Evolutionary conservation across 768 basidiomycete genomes (phyloP).

Genomic region (Tricholoma flavovirens): DNA sequence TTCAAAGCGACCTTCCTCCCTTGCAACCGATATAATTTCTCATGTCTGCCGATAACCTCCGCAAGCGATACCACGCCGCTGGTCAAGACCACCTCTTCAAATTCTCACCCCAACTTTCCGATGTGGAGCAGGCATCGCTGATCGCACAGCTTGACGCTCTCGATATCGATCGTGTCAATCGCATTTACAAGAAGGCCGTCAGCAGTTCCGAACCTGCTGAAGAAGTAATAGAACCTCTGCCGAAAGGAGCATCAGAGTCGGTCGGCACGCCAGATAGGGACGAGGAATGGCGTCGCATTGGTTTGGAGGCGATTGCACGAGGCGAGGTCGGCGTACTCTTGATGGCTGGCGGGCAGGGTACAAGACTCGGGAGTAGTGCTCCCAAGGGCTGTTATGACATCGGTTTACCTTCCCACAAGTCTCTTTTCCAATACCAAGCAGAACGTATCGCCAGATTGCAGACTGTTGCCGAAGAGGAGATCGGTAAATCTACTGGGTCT

Average conservation of each 20-base stretch:
- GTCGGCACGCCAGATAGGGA: conserved; percentile 51
- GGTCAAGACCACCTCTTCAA: conserved; percentile 86
- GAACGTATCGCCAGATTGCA: conserved; percentile 88
- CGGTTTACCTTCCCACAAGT: conserved; percentile 86
- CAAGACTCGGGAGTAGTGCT: conserved; percentile 82
- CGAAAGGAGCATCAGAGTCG: conserved; percentile 67
- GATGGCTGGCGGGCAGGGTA: conserved; percentile 98
- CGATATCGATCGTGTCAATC: conserved; percentile 88
- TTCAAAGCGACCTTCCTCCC: conserved; percentile 1
- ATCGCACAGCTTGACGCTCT: conserved; percentile 69
- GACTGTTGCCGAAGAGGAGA: conserved; percentile 57
- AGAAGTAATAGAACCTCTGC: conserved; percentile 72
- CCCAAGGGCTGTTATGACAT: conserved; percentile 99
- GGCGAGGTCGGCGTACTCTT: conserved; percentile 92
- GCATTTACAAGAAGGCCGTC: conserved; percentile 76
- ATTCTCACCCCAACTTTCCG: conserved; percentile 74
- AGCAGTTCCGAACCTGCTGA: conserved; percentile 51
- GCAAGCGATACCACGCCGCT: conserved; percentile 65
- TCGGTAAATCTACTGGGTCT: conserved; percentile 45
- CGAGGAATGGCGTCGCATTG: conserved; percentile 68
- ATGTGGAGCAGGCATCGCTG: conserved; percentile 58
- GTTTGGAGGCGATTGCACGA: conserved; percentile 73
- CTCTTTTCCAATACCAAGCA: conserved; percentile 96
- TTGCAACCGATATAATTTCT: conserved; percentile 15
- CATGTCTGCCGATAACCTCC: conserved; percentile 57